These are phyloP conservation scores for Leptomonas pyrrhocoris DNA, from an alignment of 208 protist genomes.

Conservation along the genomic window DNA sequence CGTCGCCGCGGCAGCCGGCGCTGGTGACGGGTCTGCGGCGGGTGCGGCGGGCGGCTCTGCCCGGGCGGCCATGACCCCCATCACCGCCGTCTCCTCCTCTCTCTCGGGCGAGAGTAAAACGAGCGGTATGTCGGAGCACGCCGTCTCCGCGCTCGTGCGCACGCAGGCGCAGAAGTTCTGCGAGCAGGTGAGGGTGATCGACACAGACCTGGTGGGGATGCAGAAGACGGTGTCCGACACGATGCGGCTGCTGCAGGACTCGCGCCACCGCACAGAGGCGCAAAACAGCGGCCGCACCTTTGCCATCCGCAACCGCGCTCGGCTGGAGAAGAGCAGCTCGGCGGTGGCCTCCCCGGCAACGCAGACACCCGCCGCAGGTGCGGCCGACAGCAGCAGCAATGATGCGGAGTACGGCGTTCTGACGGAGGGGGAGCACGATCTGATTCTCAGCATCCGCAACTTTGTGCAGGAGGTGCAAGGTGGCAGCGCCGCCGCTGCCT, in stretches of 20 bases:
- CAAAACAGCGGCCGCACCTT: conserved; percentile 77
- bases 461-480: conserved; percentile 75
- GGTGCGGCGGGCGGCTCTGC: conserved; percentile 22
- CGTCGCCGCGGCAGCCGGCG: conserved; percentile 18
- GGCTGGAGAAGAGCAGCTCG: conserved; percentile 49
- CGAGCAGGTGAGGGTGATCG: conserved; percentile 67
- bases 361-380: conserved; percentile 7
- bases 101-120: conserved; percentile 67
- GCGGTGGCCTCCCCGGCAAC: conserved; percentile 21
- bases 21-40: conserved; percentile 19
- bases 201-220: conserved; percentile 66
- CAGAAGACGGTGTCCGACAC: conserved; percentile 74
- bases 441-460: conserved; percentile 68
- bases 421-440: conserved; percentile 58
- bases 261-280: conserved; percentile 71
- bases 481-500: conserved; percentile 51
- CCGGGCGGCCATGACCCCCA: conserved; percentile 31
- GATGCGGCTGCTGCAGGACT: conserved; percentile 83
- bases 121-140: conserved; percentile 67
- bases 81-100: conserved; percentile 86
- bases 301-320: conserved; percentile 72
- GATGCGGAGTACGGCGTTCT: conserved; percentile 51
- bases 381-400: neutral
- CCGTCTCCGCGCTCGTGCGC: conserved; percentile 66
- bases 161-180: conserved; percentile 80